These are phyloP conservation scores for Nicotiana knightiana DNA, from an alignment of 257 asterid species.

Conservation along the genomic window DNA sequence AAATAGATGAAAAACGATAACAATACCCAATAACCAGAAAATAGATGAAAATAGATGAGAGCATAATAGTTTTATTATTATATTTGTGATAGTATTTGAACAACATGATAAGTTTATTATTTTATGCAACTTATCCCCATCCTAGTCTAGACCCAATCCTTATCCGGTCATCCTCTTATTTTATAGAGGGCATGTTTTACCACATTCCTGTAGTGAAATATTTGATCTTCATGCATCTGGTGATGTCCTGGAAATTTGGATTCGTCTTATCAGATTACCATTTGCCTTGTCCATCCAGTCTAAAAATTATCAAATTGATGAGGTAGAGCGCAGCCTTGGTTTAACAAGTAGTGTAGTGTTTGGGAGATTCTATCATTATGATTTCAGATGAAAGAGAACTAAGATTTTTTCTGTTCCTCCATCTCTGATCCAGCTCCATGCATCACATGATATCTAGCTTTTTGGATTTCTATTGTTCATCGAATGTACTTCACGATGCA, in stretches of 20 bases:
- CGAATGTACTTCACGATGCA: background rate
- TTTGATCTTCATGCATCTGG: background rate
- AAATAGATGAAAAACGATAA: no score
- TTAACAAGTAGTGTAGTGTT: background rate
- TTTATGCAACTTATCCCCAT: background rate
- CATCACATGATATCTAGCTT: background rate
- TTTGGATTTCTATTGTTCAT: background rate
- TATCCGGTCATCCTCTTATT: background rate
- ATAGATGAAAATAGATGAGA: no score
- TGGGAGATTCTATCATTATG: background rate
- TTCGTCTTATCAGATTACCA: background rate
- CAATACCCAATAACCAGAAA: no score
- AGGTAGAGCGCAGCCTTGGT: background rate
- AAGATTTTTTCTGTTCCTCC: background rate
- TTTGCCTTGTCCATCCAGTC: background rate
- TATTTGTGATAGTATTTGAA: background rate
- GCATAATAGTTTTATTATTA: no score
- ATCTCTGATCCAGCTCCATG: background rate
- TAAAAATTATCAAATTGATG: background rate
- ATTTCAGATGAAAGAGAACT: background rate
- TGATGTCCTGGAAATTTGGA: background rate
- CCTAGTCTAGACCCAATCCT: background rate
- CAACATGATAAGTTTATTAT: background rate
- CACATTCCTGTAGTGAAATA: background rate
- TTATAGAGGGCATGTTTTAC: background rate